Evolutionary conservation across 139 green algal genomes (phyloP).

Genomic region (Pseudopediastrum boryanum): DNA sequence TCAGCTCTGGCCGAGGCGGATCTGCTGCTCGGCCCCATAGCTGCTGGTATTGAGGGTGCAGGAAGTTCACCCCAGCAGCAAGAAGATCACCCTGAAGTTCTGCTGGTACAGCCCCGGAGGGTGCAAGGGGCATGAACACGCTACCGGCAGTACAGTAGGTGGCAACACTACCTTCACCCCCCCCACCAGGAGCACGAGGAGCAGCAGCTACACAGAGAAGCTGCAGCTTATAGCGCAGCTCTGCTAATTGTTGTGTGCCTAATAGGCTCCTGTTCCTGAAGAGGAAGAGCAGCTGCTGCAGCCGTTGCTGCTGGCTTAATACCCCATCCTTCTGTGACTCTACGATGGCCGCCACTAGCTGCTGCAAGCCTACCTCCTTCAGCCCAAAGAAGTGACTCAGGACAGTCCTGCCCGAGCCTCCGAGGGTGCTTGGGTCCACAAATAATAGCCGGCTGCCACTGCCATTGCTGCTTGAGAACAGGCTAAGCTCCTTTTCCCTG

Average conservation of each 20-base stretch:
- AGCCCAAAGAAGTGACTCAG: neutral
- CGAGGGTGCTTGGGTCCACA: neutral
- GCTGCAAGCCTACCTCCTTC: neutral
- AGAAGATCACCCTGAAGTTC: constrained; percentile 3
- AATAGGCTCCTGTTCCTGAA: neutral
- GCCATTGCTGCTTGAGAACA: constrained; percentile 12
- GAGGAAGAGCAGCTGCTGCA: constrained; percentile 18
- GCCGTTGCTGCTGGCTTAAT: too few relatives aligned
- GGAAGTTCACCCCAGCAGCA: constrained; percentile 6
- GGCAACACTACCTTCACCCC: neutral
- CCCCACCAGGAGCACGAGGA: too few relatives aligned
- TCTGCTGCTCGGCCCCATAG: neutral
- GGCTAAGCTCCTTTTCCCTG: neutral
- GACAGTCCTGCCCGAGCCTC: neutral
- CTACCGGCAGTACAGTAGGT: neutral
- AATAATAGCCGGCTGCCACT: constrained; percentile 1
- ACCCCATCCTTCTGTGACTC: too few relatives aligned
- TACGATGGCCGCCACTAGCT: neutral
- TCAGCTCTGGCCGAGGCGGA: neutral
- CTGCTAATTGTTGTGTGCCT: neutral
- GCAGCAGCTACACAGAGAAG: too few relatives aligned
- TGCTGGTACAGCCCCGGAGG: neutral
- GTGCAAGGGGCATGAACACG: neutral
- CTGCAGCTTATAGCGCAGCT: neutral
- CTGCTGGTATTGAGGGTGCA: neutral